These are phyloP conservation scores for Butyriboletus loyo DNA, from an alignment of 768 basidiomycete species.

Conservation along the genomic window DNA sequence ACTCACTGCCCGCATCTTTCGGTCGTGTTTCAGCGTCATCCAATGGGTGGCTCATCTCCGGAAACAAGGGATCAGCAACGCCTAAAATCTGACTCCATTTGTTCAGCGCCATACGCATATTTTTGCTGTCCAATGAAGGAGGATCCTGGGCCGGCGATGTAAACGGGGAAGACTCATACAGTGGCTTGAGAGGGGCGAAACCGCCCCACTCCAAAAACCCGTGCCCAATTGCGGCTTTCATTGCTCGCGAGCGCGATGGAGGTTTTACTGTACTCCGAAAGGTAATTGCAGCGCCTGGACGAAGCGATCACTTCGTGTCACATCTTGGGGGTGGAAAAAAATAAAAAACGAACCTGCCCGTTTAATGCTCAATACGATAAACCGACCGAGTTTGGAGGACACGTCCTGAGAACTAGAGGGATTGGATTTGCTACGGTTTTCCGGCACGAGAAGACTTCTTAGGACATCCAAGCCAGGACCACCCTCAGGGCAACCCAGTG, in stretches of 20 bases:
- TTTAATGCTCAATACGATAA: constrained; percentile 15
- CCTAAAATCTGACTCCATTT: constrained; percentile 35
- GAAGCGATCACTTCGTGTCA: background rate
- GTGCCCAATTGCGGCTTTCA: constrained; percentile 30
- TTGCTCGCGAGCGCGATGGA: constrained; percentile 27
- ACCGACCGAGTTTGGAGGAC: constrained; percentile 4
- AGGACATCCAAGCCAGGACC: constrained; percentile 35
- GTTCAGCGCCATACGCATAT: constrained; percentile 32
- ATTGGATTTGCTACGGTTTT: background rate
- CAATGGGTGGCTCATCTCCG: constrained; percentile 23
- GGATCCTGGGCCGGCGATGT: constrained; percentile 12
- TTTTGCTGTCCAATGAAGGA: constrained; percentile 15
- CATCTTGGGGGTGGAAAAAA: background rate
- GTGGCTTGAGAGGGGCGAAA: constrained; percentile 29
- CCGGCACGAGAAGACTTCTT: constrained; percentile 24
- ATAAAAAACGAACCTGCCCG: constrained; percentile 26
- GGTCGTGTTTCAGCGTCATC: constrained; percentile 1
- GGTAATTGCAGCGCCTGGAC: constrained; percentile 15
- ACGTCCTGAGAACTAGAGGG: constrained; percentile 4
- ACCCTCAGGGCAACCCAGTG: constrained; percentile 23
- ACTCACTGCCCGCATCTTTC: constrained; percentile 5
- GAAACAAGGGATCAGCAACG: constrained; percentile 30
- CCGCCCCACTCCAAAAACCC: constrained; percentile 33
- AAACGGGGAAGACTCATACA: constrained; percentile 30
- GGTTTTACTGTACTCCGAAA: constrained; percentile 25